Evolutionary conservation across 306 rosid genomes (phyloP).

Genomic region (Gastrolobium bilobum): DNA sequence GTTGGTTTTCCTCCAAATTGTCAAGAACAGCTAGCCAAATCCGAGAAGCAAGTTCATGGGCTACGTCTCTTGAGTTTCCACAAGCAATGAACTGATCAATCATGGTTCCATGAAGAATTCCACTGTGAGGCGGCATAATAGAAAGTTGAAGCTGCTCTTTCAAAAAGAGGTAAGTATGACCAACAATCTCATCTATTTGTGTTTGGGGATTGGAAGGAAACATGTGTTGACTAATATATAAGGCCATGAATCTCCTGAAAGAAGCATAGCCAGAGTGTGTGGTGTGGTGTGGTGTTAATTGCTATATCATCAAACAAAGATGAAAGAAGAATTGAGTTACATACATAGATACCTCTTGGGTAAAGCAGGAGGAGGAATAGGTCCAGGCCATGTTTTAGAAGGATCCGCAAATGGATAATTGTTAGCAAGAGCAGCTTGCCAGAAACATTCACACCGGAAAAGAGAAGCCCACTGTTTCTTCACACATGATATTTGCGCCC

Average conservation of each 20-base stretch:
- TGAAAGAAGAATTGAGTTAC: no score
- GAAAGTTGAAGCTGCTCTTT: constrained; percentile 82
- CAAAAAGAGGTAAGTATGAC: constrained; percentile 74
- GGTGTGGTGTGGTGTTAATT: no score
- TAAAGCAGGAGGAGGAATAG: constrained; percentile 64
- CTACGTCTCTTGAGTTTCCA: constrained; percentile 78
- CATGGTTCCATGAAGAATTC: constrained; percentile 84
- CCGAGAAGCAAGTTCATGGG: constrained; percentile 75
- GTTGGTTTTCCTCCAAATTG: constrained; percentile 72
- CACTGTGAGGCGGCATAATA: constrained; percentile 66
- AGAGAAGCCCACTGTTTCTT: constrained; percentile 76
- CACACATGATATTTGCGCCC: constrained; percentile 67
- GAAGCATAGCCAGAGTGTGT: no score
- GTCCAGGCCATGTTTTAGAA: constrained; percentile 75
- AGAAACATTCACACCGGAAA: constrained; percentile 64
- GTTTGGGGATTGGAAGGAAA: constrained; percentile 58
- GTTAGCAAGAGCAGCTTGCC: constrained; percentile 74
- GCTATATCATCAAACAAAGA: no score
- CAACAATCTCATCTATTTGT: constrained; percentile 68
- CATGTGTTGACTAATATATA: constrained; percentile 63
- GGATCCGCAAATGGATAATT: constrained; percentile 60
- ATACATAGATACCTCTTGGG: constrained; percentile 56
- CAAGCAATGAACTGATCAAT: constrained; percentile 85
- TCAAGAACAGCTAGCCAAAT: constrained; percentile 85
- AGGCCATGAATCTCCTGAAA: constrained; percentile 78